Conservation (phyloP, 2,329 filamentous ascomycete genomes). For the Colletotrichum ledebouriae region DNA sequence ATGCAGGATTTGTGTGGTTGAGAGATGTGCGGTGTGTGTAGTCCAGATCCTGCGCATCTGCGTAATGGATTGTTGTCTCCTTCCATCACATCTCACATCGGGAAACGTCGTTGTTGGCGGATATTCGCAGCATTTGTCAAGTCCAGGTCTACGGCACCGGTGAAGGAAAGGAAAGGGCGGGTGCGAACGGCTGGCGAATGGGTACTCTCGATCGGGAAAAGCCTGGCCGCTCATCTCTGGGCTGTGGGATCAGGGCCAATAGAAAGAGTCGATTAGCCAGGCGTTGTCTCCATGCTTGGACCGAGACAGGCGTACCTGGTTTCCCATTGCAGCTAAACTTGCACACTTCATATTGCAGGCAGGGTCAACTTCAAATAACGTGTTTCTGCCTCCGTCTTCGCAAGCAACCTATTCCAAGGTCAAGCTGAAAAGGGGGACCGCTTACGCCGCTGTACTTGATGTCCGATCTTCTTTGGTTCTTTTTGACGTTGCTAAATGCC, state of each 20-base stretch:
- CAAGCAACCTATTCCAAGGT: too few relatives aligned
- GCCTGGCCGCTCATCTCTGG: slow-evolving; percentile 12
- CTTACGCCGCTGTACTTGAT: not conserved
- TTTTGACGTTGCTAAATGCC: too few relatives aligned
- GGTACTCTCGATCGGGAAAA: slow-evolving; percentile 32
- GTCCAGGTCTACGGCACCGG: slow-evolving; percentile 42
- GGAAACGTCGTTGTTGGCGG: slow-evolving; percentile 38
- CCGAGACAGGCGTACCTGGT: not conserved
- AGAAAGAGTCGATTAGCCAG: slow-evolving; percentile 13
- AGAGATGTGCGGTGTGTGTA: slow-evolving; percentile 5
- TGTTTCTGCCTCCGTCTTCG: too few relatives aligned
- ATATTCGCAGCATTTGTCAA: slow-evolving; percentile 39
- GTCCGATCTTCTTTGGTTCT: too few relatives aligned
- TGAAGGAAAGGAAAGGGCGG: slow-evolving; percentile 28
- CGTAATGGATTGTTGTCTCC: slow-evolving; percentile 24
- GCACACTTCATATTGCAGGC: too few relatives aligned
- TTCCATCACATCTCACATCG: slow-evolving; percentile 37
- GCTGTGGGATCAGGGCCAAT: slow-evolving; percentile 22
- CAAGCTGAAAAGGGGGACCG: not conserved
- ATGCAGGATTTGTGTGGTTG: slow-evolving; percentile 16
- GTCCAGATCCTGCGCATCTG: slow-evolving; percentile 16
- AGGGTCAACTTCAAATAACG: too few relatives aligned
- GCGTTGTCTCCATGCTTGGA: slow-evolving; percentile 19
- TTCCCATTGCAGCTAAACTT: not conserved
- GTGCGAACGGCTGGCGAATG: slow-evolving; percentile 35